Evolutionary conservation across 164 flowering plant species (phyloP).

Genomic region (Aristolochia californica): DNA sequence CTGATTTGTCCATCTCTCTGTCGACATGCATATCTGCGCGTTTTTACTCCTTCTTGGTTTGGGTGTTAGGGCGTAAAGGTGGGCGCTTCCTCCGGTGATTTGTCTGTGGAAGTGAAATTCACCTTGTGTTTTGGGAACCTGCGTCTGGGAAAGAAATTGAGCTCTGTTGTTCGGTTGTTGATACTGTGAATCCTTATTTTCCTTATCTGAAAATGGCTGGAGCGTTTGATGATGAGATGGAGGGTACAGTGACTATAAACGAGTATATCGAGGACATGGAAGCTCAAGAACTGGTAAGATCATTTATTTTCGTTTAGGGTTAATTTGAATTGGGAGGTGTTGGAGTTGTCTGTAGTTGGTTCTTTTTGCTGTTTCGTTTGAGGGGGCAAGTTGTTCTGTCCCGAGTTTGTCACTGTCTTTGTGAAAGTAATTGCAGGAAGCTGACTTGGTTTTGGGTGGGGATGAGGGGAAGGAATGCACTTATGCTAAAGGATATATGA

Average conservation of each 20-base stretch:
- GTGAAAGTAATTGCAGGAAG: conserved; percentile 39
- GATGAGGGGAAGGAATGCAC: conserved; percentile 97
- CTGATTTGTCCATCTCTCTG: background rate
- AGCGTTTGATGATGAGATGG: conserved; percentile 47
- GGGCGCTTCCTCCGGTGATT: background rate
- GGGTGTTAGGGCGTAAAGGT: background rate
- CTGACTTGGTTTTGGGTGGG: conserved; percentile 95
- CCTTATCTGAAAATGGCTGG: conserved; percentile 30
- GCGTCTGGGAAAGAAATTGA: background rate
- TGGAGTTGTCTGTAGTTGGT: background rate
- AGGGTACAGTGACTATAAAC: conserved; percentile 46
- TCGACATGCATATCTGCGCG: background rate
- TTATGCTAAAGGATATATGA: conserved; percentile 77
- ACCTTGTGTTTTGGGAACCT: background rate
- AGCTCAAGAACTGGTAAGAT: conserved; percentile 55
- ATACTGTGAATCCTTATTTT: background rate
- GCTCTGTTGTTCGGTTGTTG: background rate
- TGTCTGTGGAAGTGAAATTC: background rate
- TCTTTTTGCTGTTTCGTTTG: too few species aligned
- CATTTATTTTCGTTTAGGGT: background rate
- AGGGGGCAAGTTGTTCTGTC: background rate
- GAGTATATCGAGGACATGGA: conserved; percentile 61
- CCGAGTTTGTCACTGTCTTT: background rate
- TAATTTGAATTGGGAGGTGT: background rate
- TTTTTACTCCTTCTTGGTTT: background rate